Conservation (phyloP, 2,329 filamentous ascomycete species). For the Elsinoe fawcettii region DNA sequence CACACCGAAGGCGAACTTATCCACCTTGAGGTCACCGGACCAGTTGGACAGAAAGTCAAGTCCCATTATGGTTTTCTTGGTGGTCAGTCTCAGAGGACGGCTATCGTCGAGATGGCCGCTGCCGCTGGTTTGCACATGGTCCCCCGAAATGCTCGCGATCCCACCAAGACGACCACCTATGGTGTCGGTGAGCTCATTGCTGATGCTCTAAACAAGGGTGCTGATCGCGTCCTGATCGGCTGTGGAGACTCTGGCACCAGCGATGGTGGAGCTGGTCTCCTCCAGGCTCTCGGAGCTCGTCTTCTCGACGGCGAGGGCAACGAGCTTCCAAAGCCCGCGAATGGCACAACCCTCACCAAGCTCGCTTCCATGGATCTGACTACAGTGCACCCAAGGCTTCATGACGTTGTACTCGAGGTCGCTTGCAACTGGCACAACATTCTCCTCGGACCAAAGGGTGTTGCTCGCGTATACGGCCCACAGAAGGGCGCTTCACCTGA, state of each 20-base stretch:
- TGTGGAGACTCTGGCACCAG: constrained; percentile 50
- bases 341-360: constrained; percentile 35
- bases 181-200: constrained; percentile 45
- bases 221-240: constrained; percentile 41
- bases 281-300: constrained; percentile 44
- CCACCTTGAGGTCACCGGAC: constrained; percentile 37
- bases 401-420: constrained; percentile 39
- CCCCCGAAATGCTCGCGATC: constrained; percentile 38
- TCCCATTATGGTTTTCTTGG: constrained; percentile 44
- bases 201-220: constrained; percentile 41
- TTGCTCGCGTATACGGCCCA: constrained; percentile 44
- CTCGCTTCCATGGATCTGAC: constrained; percentile 37
- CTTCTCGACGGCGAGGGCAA: constrained; percentile 35
- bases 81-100: constrained; percentile 31
- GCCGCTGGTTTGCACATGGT: constrained; percentile 47
- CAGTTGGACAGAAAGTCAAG: constrained; percentile 34
- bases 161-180: constrained; percentile 44
- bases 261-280: constrained; percentile 48
- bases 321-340: constrained; percentile 33
- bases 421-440: constrained; percentile 48
- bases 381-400: constrained; percentile 33
- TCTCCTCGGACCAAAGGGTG: constrained; percentile 42
- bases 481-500: constrained; percentile 44
- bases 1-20: constrained; percentile 37
- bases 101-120: constrained; percentile 48